Percentiles rank a stretch among this genome's conserved stretches.
These are phyloP conservation scores for Recurvomyces mirabilis DNA, from an alignment of 495 filamentous ascomycete species.

Conservation along the genomic window DNA sequence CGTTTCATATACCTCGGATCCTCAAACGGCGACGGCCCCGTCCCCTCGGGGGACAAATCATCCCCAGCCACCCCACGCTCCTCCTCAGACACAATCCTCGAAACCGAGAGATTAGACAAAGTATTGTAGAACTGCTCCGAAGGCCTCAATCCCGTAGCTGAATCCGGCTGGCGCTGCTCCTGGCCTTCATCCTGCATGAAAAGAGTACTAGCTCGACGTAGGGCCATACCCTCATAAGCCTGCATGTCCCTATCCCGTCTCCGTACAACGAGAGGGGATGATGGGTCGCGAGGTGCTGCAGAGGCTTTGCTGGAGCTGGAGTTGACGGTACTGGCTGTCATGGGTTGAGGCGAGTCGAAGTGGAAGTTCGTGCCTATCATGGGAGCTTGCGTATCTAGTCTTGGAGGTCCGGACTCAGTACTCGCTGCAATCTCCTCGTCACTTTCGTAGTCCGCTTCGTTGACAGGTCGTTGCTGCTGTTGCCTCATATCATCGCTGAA, in stretches of 20 bases:
- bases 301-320: background rate
- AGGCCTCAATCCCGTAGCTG: background rate
- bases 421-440: background rate
- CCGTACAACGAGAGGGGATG: background rate
- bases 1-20: constrained; percentile 20
- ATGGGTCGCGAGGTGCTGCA: background rate
- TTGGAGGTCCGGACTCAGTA: background rate
- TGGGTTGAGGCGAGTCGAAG: background rate
- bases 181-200: constrained; percentile 1
- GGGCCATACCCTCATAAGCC: constrained; percentile 10
- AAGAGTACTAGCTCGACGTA: constrained; percentile 8
- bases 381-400: background rate
- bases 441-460: background rate
- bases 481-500: too few species aligned
- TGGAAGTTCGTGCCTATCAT: background rate
- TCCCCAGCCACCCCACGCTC: too few species aligned
- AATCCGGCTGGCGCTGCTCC: background rate
- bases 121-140: constrained; percentile 9
- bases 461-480: too few species aligned
- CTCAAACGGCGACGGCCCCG: constrained; percentile 14
- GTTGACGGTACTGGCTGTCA: background rate
- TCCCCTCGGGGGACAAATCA: constrained; percentile 6
- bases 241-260: constrained; percentile 4
- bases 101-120: constrained; percentile 1
- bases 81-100: background rate